A percentile compares a stretch with the other conserved stretches of the same genome.
Evolutionary conservation across 2,329 filamentous ascomycete genomes (phyloP).

Genomic region (Diaporthe humulicola): DNA sequence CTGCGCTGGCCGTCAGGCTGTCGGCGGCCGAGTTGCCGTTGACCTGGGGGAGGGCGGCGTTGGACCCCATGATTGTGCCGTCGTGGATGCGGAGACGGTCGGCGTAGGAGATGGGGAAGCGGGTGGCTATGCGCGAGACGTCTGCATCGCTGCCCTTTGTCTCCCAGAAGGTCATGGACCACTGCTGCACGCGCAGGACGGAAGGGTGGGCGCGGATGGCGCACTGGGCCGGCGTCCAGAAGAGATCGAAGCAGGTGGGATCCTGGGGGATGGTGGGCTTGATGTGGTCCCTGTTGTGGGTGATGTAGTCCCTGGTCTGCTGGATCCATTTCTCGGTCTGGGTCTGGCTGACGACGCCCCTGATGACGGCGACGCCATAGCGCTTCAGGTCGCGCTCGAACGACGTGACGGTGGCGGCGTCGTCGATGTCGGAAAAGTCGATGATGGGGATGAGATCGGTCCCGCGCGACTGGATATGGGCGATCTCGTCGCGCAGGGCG

Average conservation of each 20-base stretch:
- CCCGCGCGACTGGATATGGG: constrained; percentile 64
- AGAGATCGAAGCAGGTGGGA: constrained; percentile 79
- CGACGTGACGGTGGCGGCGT: constrained; percentile 61
- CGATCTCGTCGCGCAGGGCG: constrained; percentile 64
- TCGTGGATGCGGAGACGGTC: constrained; percentile 78
- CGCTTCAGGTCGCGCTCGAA: constrained; percentile 71
- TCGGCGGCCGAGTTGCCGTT: constrained; percentile 48
- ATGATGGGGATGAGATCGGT: constrained; percentile 68
- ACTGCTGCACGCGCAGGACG: constrained; percentile 73
- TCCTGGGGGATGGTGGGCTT: constrained; percentile 71
- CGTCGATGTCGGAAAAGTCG: constrained; percentile 64
- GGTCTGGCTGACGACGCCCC: constrained; percentile 70
- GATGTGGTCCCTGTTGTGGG: constrained; percentile 58
- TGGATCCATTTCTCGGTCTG: constrained; percentile 71
- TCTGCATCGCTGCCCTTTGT: constrained; percentile 60
- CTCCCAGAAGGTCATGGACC: constrained; percentile 78
- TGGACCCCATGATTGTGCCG: constrained; percentile 53
- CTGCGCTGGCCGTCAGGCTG: constrained; percentile 48
- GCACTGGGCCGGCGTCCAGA: constrained; percentile 79
- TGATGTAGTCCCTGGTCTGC: constrained; percentile 71
- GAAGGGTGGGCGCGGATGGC: constrained; percentile 76
- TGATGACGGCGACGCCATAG: constrained; percentile 75
- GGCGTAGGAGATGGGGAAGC: constrained; percentile 75
- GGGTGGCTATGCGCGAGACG: constrained; percentile 64
- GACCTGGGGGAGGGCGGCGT: constrained; percentile 47